A percentile compares a stretch with the other conserved stretches of the same genome.
phyloP scores from a whole-genome alignment of 2,329 filamentous ascomycete genomes.

The Xylaria sp. region DNA sequence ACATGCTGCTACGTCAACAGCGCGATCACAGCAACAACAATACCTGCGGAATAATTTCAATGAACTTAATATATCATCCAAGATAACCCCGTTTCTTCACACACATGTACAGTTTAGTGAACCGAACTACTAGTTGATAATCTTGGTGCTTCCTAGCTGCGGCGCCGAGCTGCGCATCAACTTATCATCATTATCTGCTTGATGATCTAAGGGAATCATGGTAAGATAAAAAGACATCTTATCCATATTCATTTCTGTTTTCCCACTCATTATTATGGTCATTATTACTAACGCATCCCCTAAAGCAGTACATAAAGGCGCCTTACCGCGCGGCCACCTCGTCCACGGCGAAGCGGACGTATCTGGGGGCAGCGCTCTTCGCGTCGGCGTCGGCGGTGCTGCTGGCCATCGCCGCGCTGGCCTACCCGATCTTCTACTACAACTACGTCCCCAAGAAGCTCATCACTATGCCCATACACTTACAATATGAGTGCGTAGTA shows the following conservation, averaged over 20 bases:
- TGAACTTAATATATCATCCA: not conserved
- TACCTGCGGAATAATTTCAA: not conserved
- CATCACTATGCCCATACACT: conserved; percentile 62
- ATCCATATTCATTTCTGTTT: not conserved
- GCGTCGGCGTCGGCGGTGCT: conserved; percentile 57
- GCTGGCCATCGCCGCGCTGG: conserved; percentile 60
- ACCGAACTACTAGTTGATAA: not conserved
- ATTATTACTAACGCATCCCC: not conserved
- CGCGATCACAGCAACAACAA: not conserved
- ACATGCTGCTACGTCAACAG: not conserved
- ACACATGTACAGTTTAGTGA: not conserved
- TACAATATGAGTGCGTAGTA: conserved; percentile 66
- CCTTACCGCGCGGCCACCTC: conserved; percentile 59
- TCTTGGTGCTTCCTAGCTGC: not conserved
- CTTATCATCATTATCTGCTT: not conserved
- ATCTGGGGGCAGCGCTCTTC: conserved; percentile 61
- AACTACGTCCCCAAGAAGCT: conserved; percentile 67
- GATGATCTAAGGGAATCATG: conserved; percentile 4
- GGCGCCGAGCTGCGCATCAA: conserved; percentile 26
- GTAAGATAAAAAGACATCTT: conserved; percentile 4
- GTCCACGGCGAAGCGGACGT: conserved; percentile 61
- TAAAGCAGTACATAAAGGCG: conserved; percentile 46
- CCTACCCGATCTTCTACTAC: conserved; percentile 65
- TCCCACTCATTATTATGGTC: not conserved
- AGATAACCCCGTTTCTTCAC: no score